Evolutionary conservation across 2,329 filamentous ascomycete genomes (phyloP).

Genomic region (Xylariales sp.): DNA sequence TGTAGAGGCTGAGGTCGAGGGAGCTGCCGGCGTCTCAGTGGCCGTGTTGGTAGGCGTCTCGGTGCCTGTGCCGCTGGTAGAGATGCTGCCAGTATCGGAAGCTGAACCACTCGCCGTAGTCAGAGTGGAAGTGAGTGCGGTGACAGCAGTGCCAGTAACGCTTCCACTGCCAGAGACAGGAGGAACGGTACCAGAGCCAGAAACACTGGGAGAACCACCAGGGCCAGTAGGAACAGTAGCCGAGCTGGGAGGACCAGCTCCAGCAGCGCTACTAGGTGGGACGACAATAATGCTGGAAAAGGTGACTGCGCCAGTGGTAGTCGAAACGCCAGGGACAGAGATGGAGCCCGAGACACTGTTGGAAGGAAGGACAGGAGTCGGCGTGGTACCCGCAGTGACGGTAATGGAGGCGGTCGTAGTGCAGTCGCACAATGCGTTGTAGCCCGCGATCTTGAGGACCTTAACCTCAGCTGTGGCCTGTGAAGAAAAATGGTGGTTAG

Average conservation of each 20-base stretch:
- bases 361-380: not conserved
- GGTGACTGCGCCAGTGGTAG: too few species aligned
- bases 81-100: not conserved
- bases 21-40: not conserved
- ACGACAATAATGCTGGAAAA: too few species aligned
- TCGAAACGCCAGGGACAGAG: too few species aligned
- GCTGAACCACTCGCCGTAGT: not conserved
- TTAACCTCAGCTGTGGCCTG: not conserved
- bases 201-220: not conserved
- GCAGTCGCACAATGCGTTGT: conserved; percentile 3
- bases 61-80: not conserved
- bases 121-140: not conserved
- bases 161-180: not conserved
- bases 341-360: too few species aligned
- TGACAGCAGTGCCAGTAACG: not conserved
- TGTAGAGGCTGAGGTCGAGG: not conserved
- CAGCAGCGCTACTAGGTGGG: too few species aligned
- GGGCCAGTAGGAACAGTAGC: not conserved
- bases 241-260: not conserved
- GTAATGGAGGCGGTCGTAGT: conserved; percentile 1
- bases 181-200: not conserved
- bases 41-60: too few species aligned
- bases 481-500: too few species aligned
- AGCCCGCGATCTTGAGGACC: not conserved
- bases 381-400: not conserved